Conservation (phyloP, 129 eudicot species). For the Chrysanthemum seticuspe region DNA sequence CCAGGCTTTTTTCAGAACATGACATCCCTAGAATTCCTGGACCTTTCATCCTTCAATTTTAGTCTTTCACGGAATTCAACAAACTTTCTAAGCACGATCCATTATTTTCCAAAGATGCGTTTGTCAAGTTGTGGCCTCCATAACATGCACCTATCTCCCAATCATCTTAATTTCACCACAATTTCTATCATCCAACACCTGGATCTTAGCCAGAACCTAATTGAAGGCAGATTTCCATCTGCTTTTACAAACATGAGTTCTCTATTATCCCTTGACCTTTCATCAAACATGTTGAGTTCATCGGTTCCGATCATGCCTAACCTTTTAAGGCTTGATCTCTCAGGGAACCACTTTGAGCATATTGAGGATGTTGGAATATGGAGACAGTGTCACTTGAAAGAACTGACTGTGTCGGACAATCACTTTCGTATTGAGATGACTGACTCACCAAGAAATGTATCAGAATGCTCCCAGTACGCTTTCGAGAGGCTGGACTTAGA, state of each 20-base stretch:
- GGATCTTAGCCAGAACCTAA: neutral
- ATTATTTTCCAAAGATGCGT: neutral
- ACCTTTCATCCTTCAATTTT: neutral
- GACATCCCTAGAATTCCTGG: neutral
- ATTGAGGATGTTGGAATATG: neutral
- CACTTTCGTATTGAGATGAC: neutral
- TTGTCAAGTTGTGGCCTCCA: neutral
- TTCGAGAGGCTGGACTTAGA: neutral
- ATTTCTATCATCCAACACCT: constrained; percentile 7
- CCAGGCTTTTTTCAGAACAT: neutral
- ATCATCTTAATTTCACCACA: neutral
- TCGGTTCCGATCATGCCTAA: neutral
- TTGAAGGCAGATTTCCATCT: constrained; percentile 4
- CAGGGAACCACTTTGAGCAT: neutral
- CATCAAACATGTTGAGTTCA: neutral
- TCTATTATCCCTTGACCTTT: neutral
- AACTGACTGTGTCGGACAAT: neutral
- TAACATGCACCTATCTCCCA: neutral
- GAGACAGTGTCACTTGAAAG: constrained; percentile 10
- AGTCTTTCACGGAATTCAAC: neutral
- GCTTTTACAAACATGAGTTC: neutral
- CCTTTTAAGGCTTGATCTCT: neutral
- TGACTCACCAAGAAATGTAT: neutral
- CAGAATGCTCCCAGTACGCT: neutral
- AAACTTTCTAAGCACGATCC: neutral